phyloP scores from a whole-genome alignment of 169 alveolate species.

The Plasmodium chabaudi region DNA sequence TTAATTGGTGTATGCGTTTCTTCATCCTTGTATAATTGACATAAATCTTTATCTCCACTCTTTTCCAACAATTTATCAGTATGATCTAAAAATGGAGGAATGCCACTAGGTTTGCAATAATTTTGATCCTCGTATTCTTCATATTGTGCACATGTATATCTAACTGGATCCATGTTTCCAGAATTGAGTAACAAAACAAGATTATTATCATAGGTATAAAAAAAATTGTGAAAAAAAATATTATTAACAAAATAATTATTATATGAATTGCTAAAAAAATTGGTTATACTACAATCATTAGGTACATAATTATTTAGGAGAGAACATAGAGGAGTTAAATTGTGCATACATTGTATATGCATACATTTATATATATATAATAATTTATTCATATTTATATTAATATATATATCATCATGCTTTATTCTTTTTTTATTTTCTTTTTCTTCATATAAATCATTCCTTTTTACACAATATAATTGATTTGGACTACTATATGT shows the following conservation, averaged over 20 bases:
- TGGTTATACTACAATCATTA: slow-evolving; percentile 52
- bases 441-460: not conserved
- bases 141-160: not conserved
- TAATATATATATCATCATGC: slow-evolving; percentile 22
- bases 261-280: slow-evolving; percentile 30
- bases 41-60: not conserved
- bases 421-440: not conserved
- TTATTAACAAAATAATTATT: slow-evolving; percentile 56
- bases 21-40: not conserved
- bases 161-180: slow-evolving; percentile 17
- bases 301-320: slow-evolving; percentile 33
- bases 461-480: not conserved
- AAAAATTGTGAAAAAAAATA: slow-evolving; percentile 54
- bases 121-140: not conserved
- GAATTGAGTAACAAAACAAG: slow-evolving; percentile 37
- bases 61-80: not conserved
- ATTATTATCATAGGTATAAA: slow-evolving; percentile 48
- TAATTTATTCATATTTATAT: slow-evolving; percentile 52
- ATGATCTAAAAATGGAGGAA: not conserved
- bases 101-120: not conserved
- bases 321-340: slow-evolving; percentile 47
- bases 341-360: slow-evolving; percentile 75
- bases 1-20: not conserved
- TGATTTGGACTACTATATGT: not conserved
- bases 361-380: slow-evolving; percentile 68